Conservation (phyloP, 345 rosid species). For the Hypericum perforatum region DNA sequence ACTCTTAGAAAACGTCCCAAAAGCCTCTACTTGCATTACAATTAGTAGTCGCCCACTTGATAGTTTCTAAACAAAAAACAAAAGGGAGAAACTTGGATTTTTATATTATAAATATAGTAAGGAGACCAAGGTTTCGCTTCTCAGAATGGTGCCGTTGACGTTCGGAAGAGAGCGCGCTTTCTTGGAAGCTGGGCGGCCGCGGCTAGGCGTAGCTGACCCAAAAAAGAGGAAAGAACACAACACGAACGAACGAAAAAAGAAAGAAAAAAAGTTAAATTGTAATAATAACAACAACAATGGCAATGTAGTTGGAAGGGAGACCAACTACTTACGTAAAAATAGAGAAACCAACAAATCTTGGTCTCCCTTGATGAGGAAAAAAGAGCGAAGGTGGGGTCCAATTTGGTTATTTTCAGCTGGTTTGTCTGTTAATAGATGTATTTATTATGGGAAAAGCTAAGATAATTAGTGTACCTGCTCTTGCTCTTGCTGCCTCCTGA, state of each 20-base stretch:
- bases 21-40: no score
- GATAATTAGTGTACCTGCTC: conserved; percentile 38
- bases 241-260: conserved; percentile 10
- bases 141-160: conserved; percentile 78
- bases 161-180: conserved; percentile 38
- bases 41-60: no score
- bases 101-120: no score
- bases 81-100: no score
- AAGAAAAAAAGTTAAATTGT: not conserved
- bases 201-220: conserved; percentile 32
- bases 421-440: no score
- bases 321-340: not conserved
- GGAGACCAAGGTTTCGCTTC: conserved; percentile 3
- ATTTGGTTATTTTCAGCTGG: no score
- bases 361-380: no score
- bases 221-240: conserved; percentile 8
- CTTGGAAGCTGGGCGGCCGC: conserved; percentile 37
- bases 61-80: no score
- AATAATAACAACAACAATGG: no score
- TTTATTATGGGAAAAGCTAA: no score
- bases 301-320: not conserved
- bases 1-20: no score
- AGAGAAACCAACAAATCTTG: not conserved
- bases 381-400: no score
- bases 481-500: conserved; percentile 45